Evolutionary conservation across 1,284 basidiomycete species (phyloP).

Genomic region (Ceratobasidium sp.): DNA sequence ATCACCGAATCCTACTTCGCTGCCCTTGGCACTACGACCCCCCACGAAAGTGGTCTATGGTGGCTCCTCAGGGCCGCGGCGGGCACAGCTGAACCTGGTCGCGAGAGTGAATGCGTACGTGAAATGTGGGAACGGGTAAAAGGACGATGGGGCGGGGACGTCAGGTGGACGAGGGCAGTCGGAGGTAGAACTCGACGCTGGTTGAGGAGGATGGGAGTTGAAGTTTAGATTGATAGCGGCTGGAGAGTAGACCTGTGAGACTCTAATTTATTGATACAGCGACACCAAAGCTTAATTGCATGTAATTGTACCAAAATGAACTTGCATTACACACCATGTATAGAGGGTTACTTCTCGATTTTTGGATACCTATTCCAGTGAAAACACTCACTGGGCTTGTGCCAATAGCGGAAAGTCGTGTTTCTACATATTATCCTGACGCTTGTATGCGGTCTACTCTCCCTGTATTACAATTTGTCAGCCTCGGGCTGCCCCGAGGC

Average conservation of each 20-base stretch:
- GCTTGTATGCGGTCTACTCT: not conserved
- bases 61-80: conserved; percentile 39
- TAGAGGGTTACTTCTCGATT: not conserved
- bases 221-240: conserved; percentile 3
- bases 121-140: conserved; percentile 36
- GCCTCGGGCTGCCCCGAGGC: conserved; percentile 3
- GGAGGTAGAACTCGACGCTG: conserved; percentile 30
- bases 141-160: conserved; percentile 34
- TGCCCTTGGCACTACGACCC: conserved; percentile 36
- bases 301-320: conserved; percentile 1
- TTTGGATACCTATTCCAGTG: too few species aligned
- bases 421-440: not conserved
- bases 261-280: conserved; percentile 15
- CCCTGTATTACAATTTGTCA: too few species aligned
- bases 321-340: conserved; percentile 3
- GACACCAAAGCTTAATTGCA: not conserved
- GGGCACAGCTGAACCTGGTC: conserved; percentile 36
- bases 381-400: not conserved
- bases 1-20: conserved; percentile 30
- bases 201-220: conserved; percentile 41
- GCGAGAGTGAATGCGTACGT: conserved; percentile 39
- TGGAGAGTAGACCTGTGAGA: not conserved
- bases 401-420: not conserved
- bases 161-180: conserved; percentile 38
- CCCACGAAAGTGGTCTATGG: conserved; percentile 33